Conservation (phyloP, 345 rosid genomes). For the Eucalyptus polybractea region DNA sequence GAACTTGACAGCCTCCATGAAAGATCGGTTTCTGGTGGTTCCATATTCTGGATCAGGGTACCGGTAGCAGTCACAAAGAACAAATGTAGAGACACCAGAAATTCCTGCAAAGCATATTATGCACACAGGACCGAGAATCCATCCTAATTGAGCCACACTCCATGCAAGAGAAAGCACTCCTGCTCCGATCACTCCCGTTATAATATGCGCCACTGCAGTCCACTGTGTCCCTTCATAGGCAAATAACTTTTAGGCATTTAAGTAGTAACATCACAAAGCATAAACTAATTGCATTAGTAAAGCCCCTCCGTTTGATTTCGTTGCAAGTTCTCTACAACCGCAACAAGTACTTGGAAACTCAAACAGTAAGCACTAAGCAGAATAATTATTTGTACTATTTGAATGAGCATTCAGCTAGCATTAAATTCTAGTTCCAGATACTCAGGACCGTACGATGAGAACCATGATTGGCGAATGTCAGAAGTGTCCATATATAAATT, state of each 20-base stretch:
- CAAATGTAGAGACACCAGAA: constrained; percentile 24
- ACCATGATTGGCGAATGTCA: not conserved
- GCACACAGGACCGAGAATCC: constrained; percentile 58
- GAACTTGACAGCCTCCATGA: constrained; percentile 31
- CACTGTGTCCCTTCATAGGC: not conserved
- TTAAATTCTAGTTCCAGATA: not conserved
- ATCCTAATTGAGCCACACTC: constrained; percentile 60
- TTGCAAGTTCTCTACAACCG: not conserved
- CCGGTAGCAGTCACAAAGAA: constrained; percentile 42
- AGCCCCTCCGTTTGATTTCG: not conserved
- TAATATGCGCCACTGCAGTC: constrained; percentile 51
- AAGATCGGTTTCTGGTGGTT: constrained; percentile 24
- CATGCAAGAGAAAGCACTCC: constrained; percentile 77
- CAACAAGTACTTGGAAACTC: not conserved
- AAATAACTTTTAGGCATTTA: not conserved
- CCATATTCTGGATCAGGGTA: constrained; percentile 47
- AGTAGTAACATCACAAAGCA: not conserved
- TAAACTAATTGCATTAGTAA: not conserved
- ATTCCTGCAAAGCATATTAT: constrained; percentile 33
- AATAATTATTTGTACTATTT: not conserved
- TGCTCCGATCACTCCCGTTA: constrained; percentile 75
- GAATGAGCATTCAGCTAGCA: not conserved
- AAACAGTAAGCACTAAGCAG: not conserved
- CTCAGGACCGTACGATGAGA: not conserved
- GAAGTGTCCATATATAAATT: not conserved